Conservation (phyloP, 208 protist species). For the Lotmaria passim region DNA sequence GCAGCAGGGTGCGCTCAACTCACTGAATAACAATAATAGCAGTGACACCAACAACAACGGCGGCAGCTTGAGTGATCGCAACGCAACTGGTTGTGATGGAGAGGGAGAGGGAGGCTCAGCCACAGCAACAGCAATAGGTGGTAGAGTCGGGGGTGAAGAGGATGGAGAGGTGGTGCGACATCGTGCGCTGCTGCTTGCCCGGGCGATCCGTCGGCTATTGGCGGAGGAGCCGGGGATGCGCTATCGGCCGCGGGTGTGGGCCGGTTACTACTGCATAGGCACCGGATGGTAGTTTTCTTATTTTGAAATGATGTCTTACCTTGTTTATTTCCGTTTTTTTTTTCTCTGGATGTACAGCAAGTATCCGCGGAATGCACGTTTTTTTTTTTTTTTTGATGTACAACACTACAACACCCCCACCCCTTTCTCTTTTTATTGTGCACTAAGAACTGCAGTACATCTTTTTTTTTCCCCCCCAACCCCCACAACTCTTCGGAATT, state of each 20-base stretch:
- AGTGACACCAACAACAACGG: not conserved
- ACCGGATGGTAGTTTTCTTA: conserved; percentile 49
- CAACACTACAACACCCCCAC: too few relatives aligned
- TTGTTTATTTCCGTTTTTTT: not conserved
- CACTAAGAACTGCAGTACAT: too few relatives aligned
- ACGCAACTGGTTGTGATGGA: too few relatives aligned
- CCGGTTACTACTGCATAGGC: conserved; percentile 86
- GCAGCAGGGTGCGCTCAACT: not conserved
- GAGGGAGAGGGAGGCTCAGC: too few relatives aligned
- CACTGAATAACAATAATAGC: conserved; percentile 1
- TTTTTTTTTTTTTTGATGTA: conserved; percentile 12
- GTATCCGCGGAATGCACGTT: too few relatives aligned
- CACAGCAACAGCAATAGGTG: not conserved
- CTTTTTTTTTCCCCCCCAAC: too few relatives aligned
- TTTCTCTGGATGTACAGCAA: too few relatives aligned
- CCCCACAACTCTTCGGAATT: too few relatives aligned
- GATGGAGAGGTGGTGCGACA: conserved; percentile 28
- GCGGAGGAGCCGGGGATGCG: conserved; percentile 63
- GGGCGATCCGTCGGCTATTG: conserved; percentile 69
- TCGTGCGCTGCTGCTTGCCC: conserved; percentile 66
- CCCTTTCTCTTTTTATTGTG: conserved; percentile 9
- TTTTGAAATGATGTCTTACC: too few relatives aligned
- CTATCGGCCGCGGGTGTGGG: conserved; percentile 79
- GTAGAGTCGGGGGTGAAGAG: conserved; percentile 2
- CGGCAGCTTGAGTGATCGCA: too few relatives aligned